Evolutionary conservation across 164 flowering plant species (phyloP), one percentile per base, ranked within the genome.

Genomic region (Nymphaea colorata): DNA sequence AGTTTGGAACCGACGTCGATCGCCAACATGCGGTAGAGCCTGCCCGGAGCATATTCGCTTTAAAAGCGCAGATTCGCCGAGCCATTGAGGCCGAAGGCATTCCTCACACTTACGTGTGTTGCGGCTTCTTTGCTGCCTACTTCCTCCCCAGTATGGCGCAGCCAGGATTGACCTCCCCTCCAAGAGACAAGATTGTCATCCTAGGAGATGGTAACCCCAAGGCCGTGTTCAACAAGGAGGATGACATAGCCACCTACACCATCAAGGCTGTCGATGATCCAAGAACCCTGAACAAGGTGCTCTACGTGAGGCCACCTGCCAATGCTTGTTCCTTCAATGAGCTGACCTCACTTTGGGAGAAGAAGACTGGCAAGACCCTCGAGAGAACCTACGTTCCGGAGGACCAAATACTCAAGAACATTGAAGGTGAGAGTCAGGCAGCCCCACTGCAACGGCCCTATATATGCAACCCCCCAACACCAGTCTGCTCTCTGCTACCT

Each of bases 241-340:
- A 77, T 0, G 90, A 84, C 77, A 86, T 87, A 62, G 92, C 70
- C 7, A 77, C 86, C 2, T 89, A 67, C 76, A 87, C 92, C 36
- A 82, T 89, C 67, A 82, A 71, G 74, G 82, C 86, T 0, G 85
- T 81, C 62, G 88, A 83, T 68, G 92, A 86, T 62, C 92, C 90
- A 43, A 81, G 88, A 73, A 84, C 95, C 57, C 67, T 85, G 80
- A 86, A 87, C 85, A 86, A 84, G 71, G 76, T 76, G 73, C 73
- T 89, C 62, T 79, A 76, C 76, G 66, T 89, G 57, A 82, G 68
- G 68, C 88, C 91, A 42, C 75, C 86, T 6, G 73, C 68, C 25
- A 82, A 87, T 76, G 75, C 59, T 14, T 70, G 62, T 73, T 82
- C 92, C 6, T 74, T 83, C 76, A 84, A 84, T 59, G 90, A 88